Base-by-base conservation (phyloP, 202 grass and related monocot genomes). In the Schoenoplectus tabernaemontani region DNA sequence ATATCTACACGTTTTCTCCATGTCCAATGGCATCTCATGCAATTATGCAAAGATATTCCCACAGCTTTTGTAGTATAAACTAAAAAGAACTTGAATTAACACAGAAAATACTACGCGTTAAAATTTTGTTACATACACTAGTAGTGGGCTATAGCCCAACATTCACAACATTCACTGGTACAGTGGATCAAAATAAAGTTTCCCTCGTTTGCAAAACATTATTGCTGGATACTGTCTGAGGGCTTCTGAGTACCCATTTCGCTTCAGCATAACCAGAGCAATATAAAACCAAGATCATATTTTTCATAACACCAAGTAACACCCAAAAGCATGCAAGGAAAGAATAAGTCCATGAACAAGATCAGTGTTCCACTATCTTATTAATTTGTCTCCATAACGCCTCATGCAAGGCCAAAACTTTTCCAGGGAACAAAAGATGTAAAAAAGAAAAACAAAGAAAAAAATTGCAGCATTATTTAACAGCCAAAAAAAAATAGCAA, bases 391-490 rank as follows among this genome's bases (percentile, higher is more conserved):
- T 19, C 30, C 70, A 10, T 7, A 34, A 10, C 28, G 9, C 28
- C 44, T 50, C 26, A n/a, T 53, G 70, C 70, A 56, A 75, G 70
- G 70, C 47, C 47, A 75, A 75, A 75, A 75, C 3, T 75, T 75
- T 34, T 34, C 16, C 4, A 16, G 47, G 47, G 70, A 3, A 10
- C 7, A 56, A 75, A 15, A 48, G 7, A 56, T 10, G 36, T 11
- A 54, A 34, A 72, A 39, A 65, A 50, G 12, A 50, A 16, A 50
- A 50, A 62, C 9, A 64, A 38, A n/a, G 15, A n/a, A n/a, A n/a
- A n/a, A n/a, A n/a, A n/a, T n/a, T n/a, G 11, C 10, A 0, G 22
- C 22, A 72, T 28, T 30, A 46, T 48, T 42, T 72, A 72, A 15
- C 33, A 30, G 59, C 28, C 3, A 16, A 62, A 62, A 62, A 17